A percentile compares a stretch with the other conserved stretches of the same genome.
These are phyloP conservation scores for Dichotomocladium elegans DNA, from an alignment of 371 early-diverging fungal species.

Conservation along the genomic window DNA sequence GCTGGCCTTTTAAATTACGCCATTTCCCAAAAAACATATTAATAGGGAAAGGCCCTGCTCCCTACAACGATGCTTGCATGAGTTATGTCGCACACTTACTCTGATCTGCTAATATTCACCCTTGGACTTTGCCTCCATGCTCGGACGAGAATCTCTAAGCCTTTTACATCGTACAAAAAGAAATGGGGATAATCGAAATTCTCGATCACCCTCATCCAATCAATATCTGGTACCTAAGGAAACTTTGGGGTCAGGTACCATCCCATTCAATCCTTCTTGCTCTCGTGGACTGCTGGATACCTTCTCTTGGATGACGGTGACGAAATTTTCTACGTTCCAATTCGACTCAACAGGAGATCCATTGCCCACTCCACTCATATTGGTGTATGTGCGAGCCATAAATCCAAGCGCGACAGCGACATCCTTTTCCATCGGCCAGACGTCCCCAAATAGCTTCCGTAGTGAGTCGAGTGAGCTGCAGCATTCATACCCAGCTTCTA, in stretches of 20 bases:
- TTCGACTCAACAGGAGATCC: conserved; percentile 28
- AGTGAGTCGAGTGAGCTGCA: conserved; percentile 45
- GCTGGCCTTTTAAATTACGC: conserved; percentile 69
- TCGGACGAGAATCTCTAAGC: conserved; percentile 60
- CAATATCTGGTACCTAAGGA: conserved; percentile 47
- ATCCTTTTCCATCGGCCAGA: conserved; percentile 49
- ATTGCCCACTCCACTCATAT: conserved; percentile 45
- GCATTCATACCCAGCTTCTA: conserved; percentile 58
- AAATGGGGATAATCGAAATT: conserved; percentile 71
- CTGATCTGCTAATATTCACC: conserved; percentile 35
- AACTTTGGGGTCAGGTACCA: too few species aligned
- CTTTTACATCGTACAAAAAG: conserved; percentile 57
- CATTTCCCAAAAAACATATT: conserved; percentile 73
- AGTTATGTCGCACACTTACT: neutral
- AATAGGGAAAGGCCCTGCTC: conserved; percentile 58
- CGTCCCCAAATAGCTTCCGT: conserved; percentile 34
- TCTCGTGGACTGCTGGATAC: too few species aligned
- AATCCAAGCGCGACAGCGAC: conserved; percentile 70
- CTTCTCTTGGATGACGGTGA: conserved; percentile 48
- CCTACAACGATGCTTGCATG: conserved; percentile 3
- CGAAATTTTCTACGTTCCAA: conserved; percentile 73
- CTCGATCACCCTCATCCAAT: conserved; percentile 66
- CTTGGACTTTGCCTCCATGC: conserved; percentile 61
- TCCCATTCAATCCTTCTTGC: too few species aligned
- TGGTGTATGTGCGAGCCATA: conserved; percentile 65